phyloP scores from a whole-genome alignment of 2,329 filamentous ascomycete species.

The Claviceps sp. region DNA sequence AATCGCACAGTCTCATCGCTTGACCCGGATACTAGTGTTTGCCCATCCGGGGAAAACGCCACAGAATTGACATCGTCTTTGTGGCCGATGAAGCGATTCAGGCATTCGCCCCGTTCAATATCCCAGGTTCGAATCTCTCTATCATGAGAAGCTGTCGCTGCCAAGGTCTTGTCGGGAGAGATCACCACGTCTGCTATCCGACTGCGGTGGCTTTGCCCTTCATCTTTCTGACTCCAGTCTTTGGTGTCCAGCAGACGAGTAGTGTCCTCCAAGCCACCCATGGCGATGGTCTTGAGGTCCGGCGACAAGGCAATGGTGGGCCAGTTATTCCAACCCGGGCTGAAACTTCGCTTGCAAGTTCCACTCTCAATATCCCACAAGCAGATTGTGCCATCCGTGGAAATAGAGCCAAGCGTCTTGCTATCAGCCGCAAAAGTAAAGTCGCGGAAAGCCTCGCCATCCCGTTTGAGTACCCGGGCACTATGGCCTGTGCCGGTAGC shows the following conservation, averaged over 20 bases:
- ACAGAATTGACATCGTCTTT: conserved; percentile 4
- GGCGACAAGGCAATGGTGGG: conserved; percentile 7
- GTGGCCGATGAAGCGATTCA: conserved; percentile 4
- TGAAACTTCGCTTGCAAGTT: conserved; percentile 6
- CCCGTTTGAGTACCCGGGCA: conserved; percentile 6
- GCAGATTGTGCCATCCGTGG: conserved; percentile 6
- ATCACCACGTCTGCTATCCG: conserved; percentile 6
- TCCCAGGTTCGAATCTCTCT: conserved; percentile 7
- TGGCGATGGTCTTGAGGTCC: conserved; percentile 6
- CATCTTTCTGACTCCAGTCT: conserved; percentile 5
- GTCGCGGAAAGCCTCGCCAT: conserved; percentile 6
- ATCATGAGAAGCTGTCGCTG: conserved; percentile 6
- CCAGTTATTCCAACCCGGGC: conserved; percentile 8
- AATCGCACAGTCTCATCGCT: conserved; percentile 6
- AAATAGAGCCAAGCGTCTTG: conserved; percentile 6
- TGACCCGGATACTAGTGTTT: conserved; percentile 5
- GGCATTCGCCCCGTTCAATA: conserved; percentile 5
- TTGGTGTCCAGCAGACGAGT: conserved; percentile 6
- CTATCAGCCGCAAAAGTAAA: conserved; percentile 7
- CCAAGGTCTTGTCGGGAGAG: conserved; percentile 5
- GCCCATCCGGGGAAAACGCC: conserved; percentile 5
- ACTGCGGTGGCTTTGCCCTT: conserved; percentile 6
- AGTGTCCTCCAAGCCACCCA: conserved; percentile 6
- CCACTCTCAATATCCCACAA: conserved; percentile 7
- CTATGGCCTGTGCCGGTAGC: conserved; percentile 6